phyloP scores from a whole-genome alignment of 805 yeast genomes.

The Candida taoyuanica region DNA sequence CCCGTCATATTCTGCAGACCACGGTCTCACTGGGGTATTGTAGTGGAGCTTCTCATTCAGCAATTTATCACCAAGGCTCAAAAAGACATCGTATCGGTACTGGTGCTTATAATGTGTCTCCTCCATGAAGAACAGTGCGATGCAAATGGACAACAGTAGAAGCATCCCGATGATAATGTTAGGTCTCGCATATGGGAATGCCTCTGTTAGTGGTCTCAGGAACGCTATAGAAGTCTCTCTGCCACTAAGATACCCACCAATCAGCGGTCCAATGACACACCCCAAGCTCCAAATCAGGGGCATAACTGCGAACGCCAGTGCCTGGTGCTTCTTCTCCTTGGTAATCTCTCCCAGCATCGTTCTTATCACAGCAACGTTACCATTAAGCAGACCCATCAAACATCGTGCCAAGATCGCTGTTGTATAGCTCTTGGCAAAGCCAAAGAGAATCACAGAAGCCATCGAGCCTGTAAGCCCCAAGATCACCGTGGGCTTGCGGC shows the following conservation, averaged over 20 bases:
- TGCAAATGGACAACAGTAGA: conserved; percentile 1
- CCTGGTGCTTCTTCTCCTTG: conserved; percentile 15
- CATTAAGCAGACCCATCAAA: conserved; percentile 12
- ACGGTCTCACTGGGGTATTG: conserved; percentile 6
- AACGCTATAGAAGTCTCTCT: conserved; percentile 4
- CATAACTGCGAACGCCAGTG: conserved; percentile 13
- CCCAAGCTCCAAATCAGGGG: conserved; percentile 13
- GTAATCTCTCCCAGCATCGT: conserved; percentile 15
- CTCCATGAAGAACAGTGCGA: conserved; percentile 11
- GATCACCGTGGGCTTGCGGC: conserved; percentile 12
- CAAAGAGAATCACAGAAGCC: conserved; percentile 8
- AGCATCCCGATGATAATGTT: conserved; percentile 8
- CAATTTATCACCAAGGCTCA: conserved; percentile 10
- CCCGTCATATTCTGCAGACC: conserved; percentile 8
- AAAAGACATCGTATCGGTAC: conserved; percentile 8
- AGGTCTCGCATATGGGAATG: conserved; percentile 14
- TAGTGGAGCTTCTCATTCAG: neutral
- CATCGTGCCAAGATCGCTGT: conserved; percentile 7
- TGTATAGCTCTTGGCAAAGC: conserved; percentile 9
- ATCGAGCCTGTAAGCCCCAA: conserved; percentile 14
- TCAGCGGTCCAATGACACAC: conserved; percentile 12
- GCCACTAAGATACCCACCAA: conserved; percentile 15
- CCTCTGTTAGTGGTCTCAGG: conserved; percentile 5
- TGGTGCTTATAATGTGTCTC: conserved; percentile 12
- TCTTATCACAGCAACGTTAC: conserved; percentile 16